A percentile compares a stretch with the other conserved stretches of the same genome.
phyloP scores from a whole-genome alignment of 139 green algal species.

The Chlorokybus atmophyticus region DNA sequence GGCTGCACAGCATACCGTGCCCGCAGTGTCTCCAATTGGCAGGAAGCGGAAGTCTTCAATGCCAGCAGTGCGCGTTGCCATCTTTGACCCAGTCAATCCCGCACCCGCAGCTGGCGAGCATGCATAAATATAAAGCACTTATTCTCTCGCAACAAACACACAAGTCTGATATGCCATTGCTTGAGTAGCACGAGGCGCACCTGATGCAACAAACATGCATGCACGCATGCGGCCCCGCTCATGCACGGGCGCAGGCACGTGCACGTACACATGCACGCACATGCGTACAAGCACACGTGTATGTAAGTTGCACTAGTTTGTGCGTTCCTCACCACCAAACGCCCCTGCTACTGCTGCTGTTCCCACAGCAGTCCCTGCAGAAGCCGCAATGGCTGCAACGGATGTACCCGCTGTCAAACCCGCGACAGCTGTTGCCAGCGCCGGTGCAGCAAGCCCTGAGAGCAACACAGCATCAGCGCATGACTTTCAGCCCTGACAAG shows the following conservation, averaged over 20 bases:
- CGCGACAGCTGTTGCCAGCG: background rate
- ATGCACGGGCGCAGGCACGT: background rate
- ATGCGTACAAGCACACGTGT: background rate
- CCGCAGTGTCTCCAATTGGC: conserved; percentile 12
- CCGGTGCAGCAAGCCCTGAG: conserved; percentile 8
- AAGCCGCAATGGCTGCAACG: conserved; percentile 2
- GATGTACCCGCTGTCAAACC: conserved; percentile 1
- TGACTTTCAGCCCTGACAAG: too few relatives aligned
- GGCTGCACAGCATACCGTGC: too few relatives aligned
- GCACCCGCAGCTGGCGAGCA: conserved; percentile 20
- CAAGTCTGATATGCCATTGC: background rate
- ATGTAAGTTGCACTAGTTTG: background rate
- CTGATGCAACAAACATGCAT: conserved; percentile 1
- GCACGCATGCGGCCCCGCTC: background rate
- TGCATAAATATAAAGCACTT: conserved; percentile 14
- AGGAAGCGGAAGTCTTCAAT: conserved; percentile 20
- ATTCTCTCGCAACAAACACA: background rate
- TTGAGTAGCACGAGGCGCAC: conserved; percentile 1
- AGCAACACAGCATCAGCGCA: too few relatives aligned
- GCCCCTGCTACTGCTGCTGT: conserved; percentile 4
- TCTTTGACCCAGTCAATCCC: conserved; percentile 20
- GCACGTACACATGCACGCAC: background rate
- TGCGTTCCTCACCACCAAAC: conserved; percentile 9
- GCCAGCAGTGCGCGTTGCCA: conserved; percentile 7
- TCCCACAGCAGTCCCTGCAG: background rate